These are phyloP conservation scores for Sphenostylis stenocarpa DNA, from an alignment of 306 rosid species.

Conservation along the genomic window DNA sequence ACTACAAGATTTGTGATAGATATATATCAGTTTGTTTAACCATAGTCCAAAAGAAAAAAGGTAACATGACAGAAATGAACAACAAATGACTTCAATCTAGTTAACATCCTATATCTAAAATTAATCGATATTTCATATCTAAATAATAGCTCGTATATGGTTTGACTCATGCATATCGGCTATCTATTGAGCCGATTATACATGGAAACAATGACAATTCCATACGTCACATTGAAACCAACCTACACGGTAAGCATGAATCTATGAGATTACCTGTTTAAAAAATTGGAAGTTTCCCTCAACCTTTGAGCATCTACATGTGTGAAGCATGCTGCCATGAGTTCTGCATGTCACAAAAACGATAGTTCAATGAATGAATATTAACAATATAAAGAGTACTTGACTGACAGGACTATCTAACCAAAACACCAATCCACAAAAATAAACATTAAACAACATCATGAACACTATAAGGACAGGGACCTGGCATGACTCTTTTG, in stretches of 20 bases:
- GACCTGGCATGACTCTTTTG: neutral
- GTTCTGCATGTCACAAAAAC: constrained; percentile 86
- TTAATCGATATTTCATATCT: neutral
- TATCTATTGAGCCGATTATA: neutral
- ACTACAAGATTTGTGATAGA: neutral
- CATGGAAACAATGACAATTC: neutral
- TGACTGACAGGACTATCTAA: neutral
- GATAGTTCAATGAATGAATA: constrained; percentile 10
- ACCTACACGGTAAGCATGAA: no score
- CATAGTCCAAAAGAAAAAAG: no score
- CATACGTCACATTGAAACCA: no score
- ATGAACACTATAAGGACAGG: no score
- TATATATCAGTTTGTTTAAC: no score
- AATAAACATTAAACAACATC: no score
- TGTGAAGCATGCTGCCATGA: constrained; percentile 91
- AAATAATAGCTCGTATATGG: neutral
- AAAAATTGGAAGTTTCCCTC: constrained; percentile 79
- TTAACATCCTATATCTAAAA: neutral
- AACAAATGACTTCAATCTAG: no score
- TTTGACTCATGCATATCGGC: neutral
- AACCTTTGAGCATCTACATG: constrained; percentile 67
- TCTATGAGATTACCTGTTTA: constrained; percentile 62
- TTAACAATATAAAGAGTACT: constrained; percentile 1
- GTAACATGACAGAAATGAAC: no score
- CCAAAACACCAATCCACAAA: neutral